Conservation (phyloP, 1,284 basidiomycete species). For the Anthracocystis setariae region DNA sequence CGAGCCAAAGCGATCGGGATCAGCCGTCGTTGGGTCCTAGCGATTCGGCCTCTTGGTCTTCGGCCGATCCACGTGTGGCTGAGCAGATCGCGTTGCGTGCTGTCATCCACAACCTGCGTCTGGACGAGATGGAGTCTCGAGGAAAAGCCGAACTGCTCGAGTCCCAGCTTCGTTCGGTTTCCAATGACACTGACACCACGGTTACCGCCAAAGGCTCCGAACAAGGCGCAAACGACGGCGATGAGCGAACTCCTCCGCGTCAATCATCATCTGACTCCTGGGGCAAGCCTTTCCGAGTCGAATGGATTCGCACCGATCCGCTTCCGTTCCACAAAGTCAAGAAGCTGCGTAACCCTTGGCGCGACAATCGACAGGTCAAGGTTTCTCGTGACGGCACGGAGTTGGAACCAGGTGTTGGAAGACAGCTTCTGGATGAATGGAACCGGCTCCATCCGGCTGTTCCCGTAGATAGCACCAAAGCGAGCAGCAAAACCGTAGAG, state of each 20-base stretch:
- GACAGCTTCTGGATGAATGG: conserved; percentile 82
- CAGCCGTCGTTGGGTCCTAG: conserved; percentile 36
- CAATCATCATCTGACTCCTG: conserved; percentile 45
- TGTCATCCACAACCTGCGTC: conserved; percentile 61
- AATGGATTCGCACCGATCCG: conserved; percentile 81
- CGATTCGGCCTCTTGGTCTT: conserved; percentile 57
- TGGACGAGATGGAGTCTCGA: conserved; percentile 54
- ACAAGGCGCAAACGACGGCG: conserved; percentile 6
- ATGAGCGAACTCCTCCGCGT: conserved; percentile 27
- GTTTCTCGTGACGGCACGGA: conserved; percentile 88
- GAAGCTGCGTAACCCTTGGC: conserved; percentile 90
- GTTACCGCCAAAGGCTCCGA: conserved; percentile 13
- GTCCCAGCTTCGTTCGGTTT: conserved; percentile 39
- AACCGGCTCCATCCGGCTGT: conserved; percentile 56
- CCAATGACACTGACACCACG: conserved; percentile 39
- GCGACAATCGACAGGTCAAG: conserved; percentile 88
- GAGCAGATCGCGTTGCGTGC: conserved; percentile 69
- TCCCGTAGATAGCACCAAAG: conserved; percentile 17
- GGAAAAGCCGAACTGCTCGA: conserved; percentile 53
- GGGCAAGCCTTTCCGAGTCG: conserved; percentile 76
- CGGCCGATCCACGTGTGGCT: conserved; percentile 44
- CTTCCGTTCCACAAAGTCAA: conserved; percentile 82
- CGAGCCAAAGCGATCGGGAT: conserved; percentile 35
- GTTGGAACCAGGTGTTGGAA: conserved; percentile 82
- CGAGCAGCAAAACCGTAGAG: conserved; percentile 5